Conservation (phyloP, 2,329 filamentous ascomycete species). For the Epichloe bromicola region DNA sequence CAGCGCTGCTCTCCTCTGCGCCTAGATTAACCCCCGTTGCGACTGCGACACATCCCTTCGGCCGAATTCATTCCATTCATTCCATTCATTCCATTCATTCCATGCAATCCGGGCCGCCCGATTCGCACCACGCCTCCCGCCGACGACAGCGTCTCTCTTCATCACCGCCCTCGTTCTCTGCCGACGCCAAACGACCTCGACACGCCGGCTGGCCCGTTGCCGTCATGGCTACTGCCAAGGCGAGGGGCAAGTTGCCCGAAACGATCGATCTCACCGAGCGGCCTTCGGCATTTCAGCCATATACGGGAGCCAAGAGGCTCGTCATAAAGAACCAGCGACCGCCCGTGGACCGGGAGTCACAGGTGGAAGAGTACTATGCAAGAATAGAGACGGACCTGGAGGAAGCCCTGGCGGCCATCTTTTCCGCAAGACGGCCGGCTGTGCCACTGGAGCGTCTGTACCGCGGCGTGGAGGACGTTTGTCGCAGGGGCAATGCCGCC, state of each 20-base stretch:
- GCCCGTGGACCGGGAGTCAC: slow-evolving; percentile 38
- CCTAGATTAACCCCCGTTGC: neutral
- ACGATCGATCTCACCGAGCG: slow-evolving; percentile 21
- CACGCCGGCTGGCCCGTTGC: slow-evolving; percentile 12
- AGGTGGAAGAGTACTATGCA: slow-evolving; percentile 66
- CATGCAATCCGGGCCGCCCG: slow-evolving; percentile 22
- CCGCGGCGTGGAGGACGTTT: slow-evolving; percentile 81
- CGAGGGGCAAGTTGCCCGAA: slow-evolving; percentile 27
- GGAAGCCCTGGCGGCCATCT: slow-evolving; percentile 59
- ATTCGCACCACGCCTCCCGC: slow-evolving; percentile 21
- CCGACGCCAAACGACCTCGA: slow-evolving; percentile 19
- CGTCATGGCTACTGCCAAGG: slow-evolving; percentile 23
- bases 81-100: slow-evolving; percentile 12
- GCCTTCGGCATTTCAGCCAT: slow-evolving; percentile 49
- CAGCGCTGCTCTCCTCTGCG: no score
- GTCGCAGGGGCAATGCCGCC: slow-evolving; percentile 60
- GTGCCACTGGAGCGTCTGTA: slow-evolving; percentile 82
- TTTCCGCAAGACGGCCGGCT: slow-evolving; percentile 48
- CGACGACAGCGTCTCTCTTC: slow-evolving; percentile 25
- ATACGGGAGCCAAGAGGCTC: slow-evolving; percentile 68
- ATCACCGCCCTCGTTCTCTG: slow-evolving; percentile 14
- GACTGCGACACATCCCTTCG: neutral
- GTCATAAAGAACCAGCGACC: slow-evolving; percentile 85
- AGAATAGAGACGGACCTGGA: slow-evolving; percentile 64
- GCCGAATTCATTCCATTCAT: neutral